A percentile compares a stretch with the other conserved stretches of the same genome.
These are phyloP conservation scores for Penicillium decumbens DNA, from an alignment of 2,329 filamentous ascomycete genomes.

Conservation along the genomic window DNA sequence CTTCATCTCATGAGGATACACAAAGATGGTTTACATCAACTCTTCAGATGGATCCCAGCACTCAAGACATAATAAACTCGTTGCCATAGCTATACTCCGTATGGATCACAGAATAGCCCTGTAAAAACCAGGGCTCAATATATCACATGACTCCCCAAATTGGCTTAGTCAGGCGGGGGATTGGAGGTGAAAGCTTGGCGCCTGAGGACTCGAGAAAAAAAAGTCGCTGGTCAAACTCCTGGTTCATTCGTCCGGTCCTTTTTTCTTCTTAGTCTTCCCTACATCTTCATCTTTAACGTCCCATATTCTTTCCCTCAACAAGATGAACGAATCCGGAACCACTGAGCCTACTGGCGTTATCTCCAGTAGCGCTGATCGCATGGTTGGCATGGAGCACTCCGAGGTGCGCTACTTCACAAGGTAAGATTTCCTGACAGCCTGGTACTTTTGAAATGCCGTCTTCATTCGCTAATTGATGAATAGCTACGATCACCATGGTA, in stretches of 20 bases:
- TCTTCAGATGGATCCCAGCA: neutral
- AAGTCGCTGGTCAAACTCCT: slow-evolving; percentile 14
- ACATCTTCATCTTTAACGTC: slow-evolving; percentile 8
- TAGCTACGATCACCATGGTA: slow-evolving; percentile 98
- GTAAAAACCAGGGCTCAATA: slow-evolving; percentile 18
- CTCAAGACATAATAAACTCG: neutral
- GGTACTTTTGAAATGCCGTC: slow-evolving; percentile 8
- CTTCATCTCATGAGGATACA: neutral
- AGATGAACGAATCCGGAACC: slow-evolving; percentile 30
- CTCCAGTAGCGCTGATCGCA: slow-evolving; percentile 45
- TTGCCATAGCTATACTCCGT: neutral
- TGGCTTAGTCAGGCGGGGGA: slow-evolving; percentile 23
- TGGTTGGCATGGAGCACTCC: slow-evolving; percentile 72
- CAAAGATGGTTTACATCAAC: neutral
- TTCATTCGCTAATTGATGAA: slow-evolving; percentile 10
- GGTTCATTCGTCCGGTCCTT: slow-evolving; percentile 13
- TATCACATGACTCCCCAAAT: slow-evolving; percentile 23
- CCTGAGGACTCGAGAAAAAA: slow-evolving; percentile 27
- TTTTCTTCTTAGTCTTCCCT: slow-evolving; percentile 4
- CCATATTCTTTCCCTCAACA: slow-evolving; percentile 13
- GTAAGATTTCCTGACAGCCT: slow-evolving; percentile 46
- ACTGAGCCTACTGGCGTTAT: slow-evolving; percentile 27
- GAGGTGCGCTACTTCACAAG: slow-evolving; percentile 99
- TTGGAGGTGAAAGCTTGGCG: slow-evolving; percentile 27
- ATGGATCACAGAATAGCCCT: slow-evolving; percentile 18